phyloP scores from a whole-genome alignment of 2,329 filamentous ascomycete species.

The Mollisia scopiformis region DNA sequence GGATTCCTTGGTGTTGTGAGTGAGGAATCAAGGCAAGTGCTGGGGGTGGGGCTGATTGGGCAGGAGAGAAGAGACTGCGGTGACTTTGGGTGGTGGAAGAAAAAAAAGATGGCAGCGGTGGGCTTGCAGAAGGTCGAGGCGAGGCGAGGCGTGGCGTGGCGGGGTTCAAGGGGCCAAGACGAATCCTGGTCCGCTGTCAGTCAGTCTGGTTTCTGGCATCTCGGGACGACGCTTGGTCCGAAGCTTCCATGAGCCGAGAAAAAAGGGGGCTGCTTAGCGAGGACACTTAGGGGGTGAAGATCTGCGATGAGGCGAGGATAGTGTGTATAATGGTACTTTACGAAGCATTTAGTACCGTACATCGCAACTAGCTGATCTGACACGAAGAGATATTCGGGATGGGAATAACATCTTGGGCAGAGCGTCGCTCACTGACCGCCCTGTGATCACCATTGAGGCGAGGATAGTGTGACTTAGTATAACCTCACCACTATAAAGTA shows the following conservation, averaged over 20 bases:
- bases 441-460: neutral
- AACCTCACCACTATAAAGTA: too few species aligned
- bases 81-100: neutral
- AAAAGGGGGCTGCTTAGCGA: neutral
- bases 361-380: neutral
- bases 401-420: too few species aligned
- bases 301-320: neutral
- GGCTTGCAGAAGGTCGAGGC: neutral
- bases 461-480: too few species aligned
- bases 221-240: neutral
- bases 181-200: neutral
- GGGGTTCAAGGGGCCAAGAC: neutral
- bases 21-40: conserved; percentile 7
- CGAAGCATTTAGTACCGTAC: too few species aligned
- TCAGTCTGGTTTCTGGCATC: too few species aligned
- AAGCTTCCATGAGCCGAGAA: neutral
- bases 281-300: neutral
- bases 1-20: conserved; percentile 17
- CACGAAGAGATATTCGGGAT: too few species aligned
- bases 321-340: too few species aligned
- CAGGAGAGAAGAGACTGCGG: neutral
- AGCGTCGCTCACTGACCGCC: neutral
- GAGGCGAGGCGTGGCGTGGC: neutral
- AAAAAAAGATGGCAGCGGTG: neutral
- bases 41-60: neutral